Conservation (phyloP, 352 stramenopile genomes). For the Phytophthora quininea region DNA sequence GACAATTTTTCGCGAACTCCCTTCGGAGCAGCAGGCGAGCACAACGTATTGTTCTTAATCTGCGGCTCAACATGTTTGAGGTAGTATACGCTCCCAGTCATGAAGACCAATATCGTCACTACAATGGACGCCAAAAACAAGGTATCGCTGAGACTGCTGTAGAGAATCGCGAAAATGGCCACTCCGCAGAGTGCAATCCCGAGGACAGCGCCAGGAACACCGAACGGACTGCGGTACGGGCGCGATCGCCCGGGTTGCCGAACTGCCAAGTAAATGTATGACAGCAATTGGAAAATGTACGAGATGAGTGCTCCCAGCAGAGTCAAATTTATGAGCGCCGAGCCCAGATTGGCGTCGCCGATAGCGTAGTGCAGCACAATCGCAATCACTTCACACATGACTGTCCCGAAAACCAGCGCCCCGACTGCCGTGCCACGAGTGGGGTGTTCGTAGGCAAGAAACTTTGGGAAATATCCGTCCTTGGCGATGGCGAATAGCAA, state of each 20-base stretch:
- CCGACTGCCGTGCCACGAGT: constrained; percentile 41
- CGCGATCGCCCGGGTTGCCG: constrained; percentile 49
- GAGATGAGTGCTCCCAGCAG: constrained; percentile 62
- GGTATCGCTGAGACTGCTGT: constrained; percentile 52
- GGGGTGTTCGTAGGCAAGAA: constrained; percentile 55
- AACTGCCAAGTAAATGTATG: constrained; percentile 59
- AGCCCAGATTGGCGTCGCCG: constrained; percentile 57
- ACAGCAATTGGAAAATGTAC: constrained; percentile 68
- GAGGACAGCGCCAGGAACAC: constrained; percentile 47
- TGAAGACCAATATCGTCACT: constrained; percentile 53
- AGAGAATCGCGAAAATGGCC: constrained; percentile 57
- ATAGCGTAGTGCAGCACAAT: constrained; percentile 69
- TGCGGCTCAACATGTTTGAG: constrained; percentile 39
- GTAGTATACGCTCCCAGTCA: constrained; percentile 52
- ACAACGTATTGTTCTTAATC: constrained; percentile 22
- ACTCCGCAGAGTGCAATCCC: constrained; percentile 56
- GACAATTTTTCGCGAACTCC: constrained; percentile 35
- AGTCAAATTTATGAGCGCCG: constrained; percentile 46
- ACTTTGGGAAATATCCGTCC: constrained; percentile 62
- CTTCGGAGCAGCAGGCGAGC: constrained; percentile 27
- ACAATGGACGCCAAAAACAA: constrained; percentile 71
- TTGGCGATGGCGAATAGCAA: constrained; percentile 70
- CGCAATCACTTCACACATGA: constrained; percentile 44
- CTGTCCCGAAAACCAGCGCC: constrained; percentile 47
- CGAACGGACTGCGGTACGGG: constrained; percentile 70